phyloP scores from a whole-genome alignment of 176 grass and related monocot species.

The Puya raimondii region DNA sequence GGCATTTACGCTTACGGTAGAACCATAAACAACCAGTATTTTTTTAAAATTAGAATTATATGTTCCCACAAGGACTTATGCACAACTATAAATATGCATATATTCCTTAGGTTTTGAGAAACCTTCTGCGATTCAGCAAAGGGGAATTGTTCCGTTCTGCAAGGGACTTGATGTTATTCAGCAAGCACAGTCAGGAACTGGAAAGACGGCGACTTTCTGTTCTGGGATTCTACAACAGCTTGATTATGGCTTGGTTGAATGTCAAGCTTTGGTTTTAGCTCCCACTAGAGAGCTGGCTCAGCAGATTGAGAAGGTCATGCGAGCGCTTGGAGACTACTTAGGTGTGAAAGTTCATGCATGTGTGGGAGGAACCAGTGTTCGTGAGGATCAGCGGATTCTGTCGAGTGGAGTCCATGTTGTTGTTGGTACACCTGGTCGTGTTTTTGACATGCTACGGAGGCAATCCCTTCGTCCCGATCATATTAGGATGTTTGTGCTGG shows the following conservation, averaged over 20 bases:
- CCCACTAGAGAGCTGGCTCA: conserved; percentile 5
- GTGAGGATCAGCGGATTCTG: conserved; percentile 8
- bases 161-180: conserved; percentile 12
- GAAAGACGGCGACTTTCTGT: conserved; percentile 13
- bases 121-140: conserved; percentile 11
- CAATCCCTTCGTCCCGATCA: background rate
- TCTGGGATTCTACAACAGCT: conserved; percentile 10
- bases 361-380: conserved; percentile 7
- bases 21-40: background rate
- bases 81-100: no score
- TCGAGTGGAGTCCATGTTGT: conserved; percentile 16
- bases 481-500: conserved; percentile 11
- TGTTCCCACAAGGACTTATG: no score
- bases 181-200: conserved; percentile 8
- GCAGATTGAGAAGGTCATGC: conserved; percentile 10
- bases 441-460: conserved; percentile 12
- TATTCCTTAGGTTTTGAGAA: conserved; percentile 8
- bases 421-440: conserved; percentile 12
- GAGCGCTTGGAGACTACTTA: conserved; percentile 9
- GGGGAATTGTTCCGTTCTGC: conserved; percentile 11
- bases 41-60: background rate
- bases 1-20: conserved; percentile 11
- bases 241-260: conserved; percentile 9
- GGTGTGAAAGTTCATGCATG: conserved; percentile 10
- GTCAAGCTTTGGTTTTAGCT: conserved; percentile 3